Conservation (phyloP, 192 early-diverging fungal genomes). For the Allomyces javanicus region DNA sequence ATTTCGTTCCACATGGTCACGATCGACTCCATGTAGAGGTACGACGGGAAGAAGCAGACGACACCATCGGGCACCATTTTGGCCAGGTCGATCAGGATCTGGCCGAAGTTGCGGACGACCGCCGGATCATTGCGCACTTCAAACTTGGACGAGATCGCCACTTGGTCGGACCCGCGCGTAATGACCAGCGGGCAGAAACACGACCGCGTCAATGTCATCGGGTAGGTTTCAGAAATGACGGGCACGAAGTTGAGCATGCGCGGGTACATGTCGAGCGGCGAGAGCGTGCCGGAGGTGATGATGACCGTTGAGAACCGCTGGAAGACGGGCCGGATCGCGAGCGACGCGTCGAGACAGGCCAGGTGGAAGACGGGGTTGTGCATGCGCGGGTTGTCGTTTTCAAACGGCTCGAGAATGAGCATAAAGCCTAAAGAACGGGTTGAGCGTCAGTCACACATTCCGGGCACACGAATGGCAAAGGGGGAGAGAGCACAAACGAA, state of each 20-base stretch:
- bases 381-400: constrained; percentile 76
- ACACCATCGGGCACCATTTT: constrained; percentile 90
- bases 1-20: constrained; percentile 97
- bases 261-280: constrained; percentile 95
- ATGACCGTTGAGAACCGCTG: constrained; percentile 86
- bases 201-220: constrained; percentile 83
- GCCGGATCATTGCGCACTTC: constrained; percentile 97
- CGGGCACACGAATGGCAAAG: too few relatives aligned
- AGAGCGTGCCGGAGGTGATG: constrained; percentile 98
- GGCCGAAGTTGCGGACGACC: constrained; percentile 95
- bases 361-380: constrained; percentile 87
- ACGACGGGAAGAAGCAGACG: constrained; percentile 95
- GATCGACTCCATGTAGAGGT: constrained; percentile 97
- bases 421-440: constrained; percentile 41
- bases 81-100: constrained; percentile 84
- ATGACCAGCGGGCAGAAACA: constrained; percentile 96
- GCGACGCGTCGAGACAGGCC: constrained; percentile 84
- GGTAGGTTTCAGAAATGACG: constrained; percentile 74
- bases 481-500: constrained; percentile 1
- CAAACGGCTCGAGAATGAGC: constrained; percentile 90
- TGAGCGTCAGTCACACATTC: too few relatives aligned
- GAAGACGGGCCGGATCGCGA: constrained; percentile 94
- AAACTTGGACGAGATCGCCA: constrained; percentile 90
- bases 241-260: constrained; percentile 79
- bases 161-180: constrained; percentile 94